These are phyloP conservation scores for Pulveroboletus sp. DNA, from an alignment of 768 basidiomycete species.

Conservation along the genomic window DNA sequence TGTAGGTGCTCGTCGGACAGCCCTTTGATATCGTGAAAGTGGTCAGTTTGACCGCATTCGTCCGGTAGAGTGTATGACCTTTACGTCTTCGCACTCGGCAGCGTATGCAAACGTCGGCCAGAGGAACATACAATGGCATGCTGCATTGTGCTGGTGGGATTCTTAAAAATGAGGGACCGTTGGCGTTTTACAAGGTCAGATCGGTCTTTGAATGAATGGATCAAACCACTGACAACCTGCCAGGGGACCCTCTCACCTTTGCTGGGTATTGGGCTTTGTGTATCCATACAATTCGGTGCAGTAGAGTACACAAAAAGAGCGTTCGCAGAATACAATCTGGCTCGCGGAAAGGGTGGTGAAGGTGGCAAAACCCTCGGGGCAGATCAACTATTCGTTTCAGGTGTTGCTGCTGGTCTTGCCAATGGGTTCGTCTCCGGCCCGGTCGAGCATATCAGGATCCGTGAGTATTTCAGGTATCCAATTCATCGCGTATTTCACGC, in stretches of 20 bases:
- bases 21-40: conserved; percentile 99
- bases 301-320: conserved; percentile 83
- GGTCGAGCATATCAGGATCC: conserved; percentile 95
- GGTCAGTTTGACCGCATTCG: conserved; percentile 45
- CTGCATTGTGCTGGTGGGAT: conserved; percentile 88
- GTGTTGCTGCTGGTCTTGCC: conserved; percentile 82
- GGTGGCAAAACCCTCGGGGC: conserved; percentile 59
- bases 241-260: conserved; percentile 90
- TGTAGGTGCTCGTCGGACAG: conserved; percentile 83
- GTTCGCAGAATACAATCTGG: conserved; percentile 64
- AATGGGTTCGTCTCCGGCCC: conserved; percentile 94
- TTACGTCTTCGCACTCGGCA: conserved; percentile 30
- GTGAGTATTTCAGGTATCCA: conserved; percentile 10
- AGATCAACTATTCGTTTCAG: conserved; percentile 70
- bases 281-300: conserved; percentile 94
- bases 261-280: conserved; percentile 89
- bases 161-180: conserved; percentile 84
- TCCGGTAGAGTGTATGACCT: not conserved
- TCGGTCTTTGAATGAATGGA: not conserved
- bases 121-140: conserved; percentile 88
- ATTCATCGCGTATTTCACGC: not conserved
- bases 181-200: conserved; percentile 91
- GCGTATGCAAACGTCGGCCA: conserved; percentile 93
- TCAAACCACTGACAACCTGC: conserved; percentile 3
- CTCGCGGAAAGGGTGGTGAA: conserved; percentile 57